Percentiles rank a stretch among this genome's conserved stretches.
These are phyloP conservation scores for Setaria viridis DNA, from an alignment of 202 grass and related monocot species.

Conservation along the genomic window DNA sequence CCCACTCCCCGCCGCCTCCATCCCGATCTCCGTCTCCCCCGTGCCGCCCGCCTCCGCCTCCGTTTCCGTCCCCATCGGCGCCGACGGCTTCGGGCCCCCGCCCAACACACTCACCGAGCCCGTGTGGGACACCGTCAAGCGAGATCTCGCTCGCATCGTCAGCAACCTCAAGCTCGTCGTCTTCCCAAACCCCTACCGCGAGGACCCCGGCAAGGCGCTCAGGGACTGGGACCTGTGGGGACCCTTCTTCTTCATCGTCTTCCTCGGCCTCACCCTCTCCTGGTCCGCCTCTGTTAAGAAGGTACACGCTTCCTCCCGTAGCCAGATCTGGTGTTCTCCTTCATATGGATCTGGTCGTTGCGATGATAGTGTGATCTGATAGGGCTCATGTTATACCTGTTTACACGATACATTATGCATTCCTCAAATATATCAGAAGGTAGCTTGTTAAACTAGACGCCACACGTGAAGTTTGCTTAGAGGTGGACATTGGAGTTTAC, in stretches of 20 bases:
- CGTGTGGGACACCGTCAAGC: conserved; percentile 98
- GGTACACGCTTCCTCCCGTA: conserved; percentile 40
- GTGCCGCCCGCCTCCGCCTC: conserved; percentile 44
- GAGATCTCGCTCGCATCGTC: conserved; percentile 93
- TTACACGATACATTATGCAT: background rate
- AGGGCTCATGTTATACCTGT: background rate
- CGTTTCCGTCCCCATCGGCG: conserved; percentile 54
- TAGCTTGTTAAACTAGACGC: background rate
- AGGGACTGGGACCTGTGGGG: conserved; percentile 99
- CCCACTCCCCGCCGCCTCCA: conserved; percentile 42
- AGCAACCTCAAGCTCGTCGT: conserved; percentile 99
- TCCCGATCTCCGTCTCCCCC: conserved; percentile 60
- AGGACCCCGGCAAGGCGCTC: conserved; percentile 97
- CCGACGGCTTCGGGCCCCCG: conserved; percentile 73
- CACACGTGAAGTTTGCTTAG: background rate
- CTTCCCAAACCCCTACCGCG: conserved; percentile 96
- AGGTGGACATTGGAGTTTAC: background rate
- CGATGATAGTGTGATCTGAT: background rate
- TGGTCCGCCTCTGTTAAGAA: conserved; percentile 98
- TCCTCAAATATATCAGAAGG: background rate
- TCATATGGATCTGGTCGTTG: conserved; percentile 25
- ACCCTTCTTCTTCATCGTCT: conserved; percentile 99
- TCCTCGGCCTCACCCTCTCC: conserved; percentile 92
- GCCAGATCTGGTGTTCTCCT: conserved; percentile 26
- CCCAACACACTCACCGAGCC: conserved; percentile 93